phyloP scores from a whole-genome alignment of 2,329 filamentous ascomycete species.

The Calycina herbarum region DNA sequence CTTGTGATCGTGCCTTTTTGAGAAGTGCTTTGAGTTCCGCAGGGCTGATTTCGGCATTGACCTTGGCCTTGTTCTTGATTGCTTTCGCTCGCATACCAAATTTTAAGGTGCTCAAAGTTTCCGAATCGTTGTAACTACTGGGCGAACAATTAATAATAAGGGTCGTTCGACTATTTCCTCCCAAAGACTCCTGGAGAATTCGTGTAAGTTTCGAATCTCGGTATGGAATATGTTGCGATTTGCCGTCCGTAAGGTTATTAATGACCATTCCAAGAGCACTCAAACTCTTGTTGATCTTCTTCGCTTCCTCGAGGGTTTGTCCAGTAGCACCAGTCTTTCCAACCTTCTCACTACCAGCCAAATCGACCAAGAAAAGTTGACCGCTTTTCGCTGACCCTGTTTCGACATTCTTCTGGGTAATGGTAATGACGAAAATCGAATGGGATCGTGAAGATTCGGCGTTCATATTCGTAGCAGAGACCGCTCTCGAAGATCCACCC shows the following conservation, averaged over 20 bases:
- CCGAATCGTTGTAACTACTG: constrained; percentile 94
- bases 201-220: constrained; percentile 97
- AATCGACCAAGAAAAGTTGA: constrained; percentile 94
- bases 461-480: constrained; percentile 98
- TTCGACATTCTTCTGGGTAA: constrained; percentile 97
- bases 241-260: constrained; percentile 93
- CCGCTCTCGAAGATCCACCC: constrained; percentile 85
- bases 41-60: constrained; percentile 96
- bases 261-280: constrained; percentile 99
- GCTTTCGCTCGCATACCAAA: constrained; percentile 97
- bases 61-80: constrained; percentile 99
- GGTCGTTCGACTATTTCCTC: constrained; percentile 97
- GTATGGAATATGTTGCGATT: constrained; percentile 94
- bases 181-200: constrained; percentile 94
- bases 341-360: constrained; percentile 97
- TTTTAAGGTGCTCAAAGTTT: constrained; percentile 86
- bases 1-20: constrained; percentile 87
- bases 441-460: constrained; percentile 97
- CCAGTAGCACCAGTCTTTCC: constrained; percentile 98
- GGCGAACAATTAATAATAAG: constrained; percentile 99
- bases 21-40: constrained; percentile 91
- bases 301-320: constrained; percentile 95
- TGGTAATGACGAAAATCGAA: constrained; percentile 95
- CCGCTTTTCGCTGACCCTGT: constrained; percentile 95
- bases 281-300: constrained; percentile 99